Base-by-base conservation (phyloP, 495 filamentous ascomycete genomes). In the Penicillium nucicola region DNA sequence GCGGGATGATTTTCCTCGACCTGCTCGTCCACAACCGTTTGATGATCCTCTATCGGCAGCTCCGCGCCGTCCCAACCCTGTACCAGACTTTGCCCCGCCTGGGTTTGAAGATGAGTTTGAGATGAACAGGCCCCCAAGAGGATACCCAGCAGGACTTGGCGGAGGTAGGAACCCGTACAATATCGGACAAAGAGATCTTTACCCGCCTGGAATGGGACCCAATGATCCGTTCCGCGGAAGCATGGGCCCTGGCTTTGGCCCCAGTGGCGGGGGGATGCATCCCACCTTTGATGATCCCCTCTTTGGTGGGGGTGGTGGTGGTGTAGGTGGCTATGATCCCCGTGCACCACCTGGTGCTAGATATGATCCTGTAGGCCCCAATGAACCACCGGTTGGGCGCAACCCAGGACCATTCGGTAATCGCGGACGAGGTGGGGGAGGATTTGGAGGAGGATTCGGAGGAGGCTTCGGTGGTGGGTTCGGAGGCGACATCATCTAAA, bases 61-160 rank as follows among this genome's bases (percentile, higher is more conserved):
- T 4, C 85, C 86, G 0, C 77, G 78, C n/a, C 78, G 74, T 8
- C 87, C 87, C 1, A 67, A 84, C 20, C 92, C 90, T 28, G 25
- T 28, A 15, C 67, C 77, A 1, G 91, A 92, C 48, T 89, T 95
- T 54, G 79, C 84, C 0, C 89, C 90, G 0, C 93, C 93, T 3
- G 90, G 82, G 15, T 97, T 97, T 58, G 93, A 97, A 51, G 91
- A 97, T 70, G 92, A 96, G 57, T 89, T 88, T 60, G 89, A 97
- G 45, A 77, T 97, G 41, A 80, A 87, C 41, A 74, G 82, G 1
- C 89, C 84, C 1, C 79, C 80, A 1, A 80, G 82, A 14, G 78
- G 80, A 13, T 71, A 63, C 25, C 57, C 72, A 32, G 70, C 61
- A 5, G 68, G 66, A 28, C 61, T 74, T 30, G 39, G 40, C 9